Conservation (phyloP, 192 early-diverging fungal species). For the Podila minutissima region DNA sequence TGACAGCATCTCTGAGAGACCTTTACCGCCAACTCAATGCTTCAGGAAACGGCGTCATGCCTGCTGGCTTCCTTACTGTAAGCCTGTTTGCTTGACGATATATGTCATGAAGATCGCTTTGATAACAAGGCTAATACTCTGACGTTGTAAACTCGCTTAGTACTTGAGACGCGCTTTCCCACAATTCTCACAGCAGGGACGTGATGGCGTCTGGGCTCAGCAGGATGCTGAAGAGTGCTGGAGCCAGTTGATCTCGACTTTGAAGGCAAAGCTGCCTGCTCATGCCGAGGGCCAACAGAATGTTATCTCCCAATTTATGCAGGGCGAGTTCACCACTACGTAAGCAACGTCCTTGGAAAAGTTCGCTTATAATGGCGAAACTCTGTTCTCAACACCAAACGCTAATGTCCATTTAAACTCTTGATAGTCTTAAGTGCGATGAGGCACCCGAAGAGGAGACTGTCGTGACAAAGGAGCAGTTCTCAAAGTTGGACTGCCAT, state of each 20-base stretch:
- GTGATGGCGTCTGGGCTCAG: slow-evolving; percentile 79
- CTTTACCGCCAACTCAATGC: slow-evolving; percentile 78
- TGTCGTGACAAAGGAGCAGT: slow-evolving; percentile 69
- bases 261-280: slow-evolving; percentile 64
- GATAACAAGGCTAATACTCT: neutral
- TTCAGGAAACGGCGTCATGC: slow-evolving; percentile 78
- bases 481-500: slow-evolving; percentile 82
- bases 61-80: slow-evolving; percentile 83
- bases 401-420: no score
- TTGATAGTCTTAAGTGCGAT: slow-evolving; percentile 71
- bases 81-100: neutral
- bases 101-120: neutral
- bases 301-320: slow-evolving; percentile 75
- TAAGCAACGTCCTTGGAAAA: slow-evolving; percentile 15
- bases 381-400: no score
- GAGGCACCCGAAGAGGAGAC: slow-evolving; percentile 83
- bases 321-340: slow-evolving; percentile 66
- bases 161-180: slow-evolving; percentile 83
- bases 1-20: slow-evolving; percentile 75
- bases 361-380: neutral
- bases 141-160: slow-evolving; percentile 14
- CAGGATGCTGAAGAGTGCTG: slow-evolving; percentile 99
- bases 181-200: slow-evolving; percentile 86
- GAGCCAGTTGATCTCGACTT: slow-evolving; percentile 81
- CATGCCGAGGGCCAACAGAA: slow-evolving; percentile 25